A percentile compares a stretch with the other conserved stretches of the same genome.
phyloP scores from a whole-genome alignment of 2,329 filamentous ascomycete species.

The Pyricularia sp. region DNA sequence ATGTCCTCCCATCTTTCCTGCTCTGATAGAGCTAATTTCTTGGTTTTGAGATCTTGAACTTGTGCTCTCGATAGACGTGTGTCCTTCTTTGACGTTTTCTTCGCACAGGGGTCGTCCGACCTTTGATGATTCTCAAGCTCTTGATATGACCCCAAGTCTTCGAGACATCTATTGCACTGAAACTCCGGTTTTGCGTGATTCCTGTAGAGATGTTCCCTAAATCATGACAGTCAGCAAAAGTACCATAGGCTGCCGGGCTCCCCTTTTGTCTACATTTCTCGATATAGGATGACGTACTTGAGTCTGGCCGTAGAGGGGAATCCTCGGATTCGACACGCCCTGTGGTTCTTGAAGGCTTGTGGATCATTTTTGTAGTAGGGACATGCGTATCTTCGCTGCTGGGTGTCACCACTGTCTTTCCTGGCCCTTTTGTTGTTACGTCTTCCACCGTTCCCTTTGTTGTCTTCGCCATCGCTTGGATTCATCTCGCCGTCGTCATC shows the following conservation, averaged over 20 bases:
- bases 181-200: conserved; percentile 13
- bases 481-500: not conserved
- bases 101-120: conserved; percentile 19
- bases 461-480: not conserved
- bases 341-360: conserved; percentile 9
- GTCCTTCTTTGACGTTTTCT: conserved; percentile 27
- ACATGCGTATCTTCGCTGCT: conserved; percentile 10
- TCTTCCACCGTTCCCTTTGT: conserved; percentile 2
- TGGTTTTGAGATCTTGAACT: conserved; percentile 11
- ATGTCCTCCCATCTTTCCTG: conserved; percentile 14
- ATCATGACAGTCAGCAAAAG: not conserved
- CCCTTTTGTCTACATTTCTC: not conserved
- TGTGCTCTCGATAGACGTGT: conserved; percentile 29
- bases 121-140: conserved; percentile 13
- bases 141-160: conserved; percentile 12
- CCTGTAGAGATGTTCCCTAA: conserved; percentile 17
- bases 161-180: conserved; percentile 15
- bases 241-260: not conserved
- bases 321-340: conserved; percentile 14
- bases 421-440: conserved; percentile 8
- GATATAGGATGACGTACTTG: conserved; percentile 8
- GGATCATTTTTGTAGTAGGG: conserved; percentile 14
- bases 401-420: not conserved
- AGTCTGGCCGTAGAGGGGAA: conserved; percentile 13
- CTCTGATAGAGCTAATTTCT: conserved; percentile 7